Evolutionary conservation across 495 filamentous ascomycete species (phyloP).

Genomic region (Penicillium simplicissimum): DNA sequence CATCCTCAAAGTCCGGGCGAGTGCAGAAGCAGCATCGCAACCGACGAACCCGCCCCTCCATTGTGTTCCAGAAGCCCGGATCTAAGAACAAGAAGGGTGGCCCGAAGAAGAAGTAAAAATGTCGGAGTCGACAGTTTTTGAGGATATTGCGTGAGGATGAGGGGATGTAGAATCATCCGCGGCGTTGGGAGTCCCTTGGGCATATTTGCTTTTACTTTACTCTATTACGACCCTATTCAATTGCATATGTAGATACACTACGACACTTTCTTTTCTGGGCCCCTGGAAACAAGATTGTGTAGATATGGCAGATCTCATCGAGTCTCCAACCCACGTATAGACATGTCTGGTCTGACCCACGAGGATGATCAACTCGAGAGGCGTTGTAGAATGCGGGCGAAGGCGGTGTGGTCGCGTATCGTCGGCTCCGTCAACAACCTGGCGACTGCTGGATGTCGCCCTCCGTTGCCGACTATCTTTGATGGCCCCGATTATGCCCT

Average conservation of each 20-base stretch:
- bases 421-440: conserved; percentile 4
- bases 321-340: background rate
- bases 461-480: background rate
- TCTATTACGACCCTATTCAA: conserved; percentile 1
- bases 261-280: no score
- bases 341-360: no score
- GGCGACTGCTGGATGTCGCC: background rate
- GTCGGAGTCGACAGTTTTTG: conserved; percentile 11
- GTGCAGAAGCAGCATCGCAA: conserved; percentile 48
- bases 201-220: conserved; percentile 1
- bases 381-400: conserved; percentile 8
- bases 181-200: conserved; percentile 22
- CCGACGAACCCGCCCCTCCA: conserved; percentile 43
- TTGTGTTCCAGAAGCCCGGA: conserved; percentile 40
- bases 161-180: conserved; percentile 10
- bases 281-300: background rate
- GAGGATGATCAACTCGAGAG: no score
- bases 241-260: conserved; percentile 7
- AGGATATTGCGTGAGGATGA: conserved; percentile 1
- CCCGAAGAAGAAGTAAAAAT: conserved; percentile 35
- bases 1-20: conserved; percentile 30
- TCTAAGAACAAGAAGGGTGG: conserved; percentile 30
- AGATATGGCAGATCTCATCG: background rate
- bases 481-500: background rate
- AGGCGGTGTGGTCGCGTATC: conserved; percentile 23